Conservation (phyloP, 192 early-diverging fungal species). For the Martensiomyces pterosporus region DNA sequence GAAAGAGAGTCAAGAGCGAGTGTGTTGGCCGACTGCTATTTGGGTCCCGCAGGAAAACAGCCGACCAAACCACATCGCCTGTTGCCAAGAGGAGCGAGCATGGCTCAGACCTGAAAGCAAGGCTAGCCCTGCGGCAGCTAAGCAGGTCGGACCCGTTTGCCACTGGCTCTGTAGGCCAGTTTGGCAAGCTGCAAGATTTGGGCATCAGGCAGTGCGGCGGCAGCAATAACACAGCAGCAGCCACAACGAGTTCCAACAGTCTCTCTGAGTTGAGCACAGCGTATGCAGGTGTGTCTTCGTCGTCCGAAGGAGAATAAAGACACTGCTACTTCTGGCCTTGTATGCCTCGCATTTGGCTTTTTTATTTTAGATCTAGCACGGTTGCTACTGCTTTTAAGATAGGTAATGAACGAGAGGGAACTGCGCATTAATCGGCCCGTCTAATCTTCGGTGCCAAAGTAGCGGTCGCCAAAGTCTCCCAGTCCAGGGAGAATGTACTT, state of each 20-base stretch:
- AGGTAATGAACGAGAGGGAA: too few relatives aligned
- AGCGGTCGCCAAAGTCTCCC: constrained; percentile 91
- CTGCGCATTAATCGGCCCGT: not conserved
- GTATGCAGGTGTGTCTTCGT: constrained; percentile 11
- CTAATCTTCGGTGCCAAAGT: constrained; percentile 72
- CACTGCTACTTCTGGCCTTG: too few relatives aligned
- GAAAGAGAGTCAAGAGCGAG: not conserved
- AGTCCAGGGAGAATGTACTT: constrained; percentile 90
- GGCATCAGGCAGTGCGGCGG: too few relatives aligned
- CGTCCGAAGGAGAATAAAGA: too few relatives aligned
- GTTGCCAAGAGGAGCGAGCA: too few relatives aligned
- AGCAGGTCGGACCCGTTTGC: constrained; percentile 24
- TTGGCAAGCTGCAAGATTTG: not conserved
- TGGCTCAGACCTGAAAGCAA: constrained; percentile 2
- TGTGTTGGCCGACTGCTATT: constrained; percentile 8
- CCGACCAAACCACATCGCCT: too few relatives aligned
- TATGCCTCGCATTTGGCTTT: too few relatives aligned
- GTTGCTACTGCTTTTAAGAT: too few relatives aligned
- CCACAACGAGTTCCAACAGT: too few relatives aligned
- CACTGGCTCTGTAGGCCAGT: constrained; percentile 7
- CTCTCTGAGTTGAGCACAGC: not conserved
- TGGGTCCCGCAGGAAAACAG: too few relatives aligned
- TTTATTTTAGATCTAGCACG: too few relatives aligned
- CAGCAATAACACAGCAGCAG: too few relatives aligned
- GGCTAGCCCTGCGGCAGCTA: constrained; percentile 6